These are phyloP conservation scores for Rosa lucieae DNA, from an alignment of 306 rosid genomes.

Conservation along the genomic window DNA sequence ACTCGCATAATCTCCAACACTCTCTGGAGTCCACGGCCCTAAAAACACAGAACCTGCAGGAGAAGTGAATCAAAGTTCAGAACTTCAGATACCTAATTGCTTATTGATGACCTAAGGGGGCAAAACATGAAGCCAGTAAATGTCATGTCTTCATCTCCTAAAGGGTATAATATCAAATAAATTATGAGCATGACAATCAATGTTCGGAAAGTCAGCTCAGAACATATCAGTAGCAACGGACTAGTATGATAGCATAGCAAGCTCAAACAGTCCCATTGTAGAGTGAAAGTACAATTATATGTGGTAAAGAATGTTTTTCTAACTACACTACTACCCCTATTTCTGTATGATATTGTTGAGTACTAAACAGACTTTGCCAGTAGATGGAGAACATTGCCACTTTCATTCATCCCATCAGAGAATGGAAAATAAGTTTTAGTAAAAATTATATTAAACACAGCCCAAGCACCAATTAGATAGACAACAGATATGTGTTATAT, in stretches of 20 bases:
- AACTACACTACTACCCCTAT: too few species aligned
- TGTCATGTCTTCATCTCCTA: background rate
- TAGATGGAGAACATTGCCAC: too few species aligned
- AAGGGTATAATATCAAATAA: background rate
- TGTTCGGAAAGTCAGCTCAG: background rate
- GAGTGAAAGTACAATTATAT: too few species aligned
- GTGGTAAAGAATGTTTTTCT: too few species aligned
- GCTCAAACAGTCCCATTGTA: too few species aligned
- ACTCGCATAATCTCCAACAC: conserved; percentile 97
- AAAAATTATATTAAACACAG: too few species aligned
- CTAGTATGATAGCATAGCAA: too few species aligned
- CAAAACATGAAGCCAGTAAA: background rate
- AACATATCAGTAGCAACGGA: background rate
- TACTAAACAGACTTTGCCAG: too few species aligned
- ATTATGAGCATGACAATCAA: background rate
- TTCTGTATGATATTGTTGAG: too few species aligned
- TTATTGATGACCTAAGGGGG: background rate
- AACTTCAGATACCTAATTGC: background rate
- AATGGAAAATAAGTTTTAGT: too few species aligned
- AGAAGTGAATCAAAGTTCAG: background rate
- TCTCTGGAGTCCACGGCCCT: conserved; percentile 98
- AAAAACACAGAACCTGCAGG: conserved; percentile 83
- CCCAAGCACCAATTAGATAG: background rate
- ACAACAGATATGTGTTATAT: background rate
- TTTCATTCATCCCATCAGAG: too few species aligned